Evolutionary conservation across 805 yeast species (phyloP), one percentile per base, ranked within the genome.

Genomic region (Nakazawaea ernobii): DNA sequence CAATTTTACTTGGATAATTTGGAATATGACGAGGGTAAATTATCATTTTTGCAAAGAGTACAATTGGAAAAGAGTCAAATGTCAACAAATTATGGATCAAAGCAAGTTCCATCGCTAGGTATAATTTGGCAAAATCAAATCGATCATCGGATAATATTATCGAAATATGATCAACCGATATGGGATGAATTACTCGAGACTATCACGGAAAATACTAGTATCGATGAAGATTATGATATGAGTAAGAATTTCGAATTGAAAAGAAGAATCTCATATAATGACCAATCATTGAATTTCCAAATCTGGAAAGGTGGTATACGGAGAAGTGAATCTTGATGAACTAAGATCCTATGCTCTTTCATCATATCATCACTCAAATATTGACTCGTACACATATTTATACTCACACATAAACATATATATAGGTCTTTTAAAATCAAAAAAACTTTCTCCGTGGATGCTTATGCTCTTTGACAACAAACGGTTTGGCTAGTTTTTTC

Each of bases 51-150:
- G 45, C 39, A 33, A 6, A 24, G 26, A 27, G n/a, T 27, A n/a
- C 20, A 20, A 24, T 26, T 27, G 17, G 32, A 17, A 13, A 38
- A 14, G 20, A 29, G 13, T 9, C 32, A 30, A 36, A 30, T 24
- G 38, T 32, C 27, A 8, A 45, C 35, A 37, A 41, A 24, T 29
- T 45, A 61, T 24, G 63, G 63, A 38, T 57, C 64, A 1, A 66
- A 65, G 29, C 49, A 39, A 32, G 62, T 75, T 1, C 84, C 87
- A 2, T 75, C 81, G 14, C 59, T 81, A 39, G 87, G 86, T 0
- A 50, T 74, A 2, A 56, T 68, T 8, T 79, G 86, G 84, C 69
- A 77, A 9, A 76, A 74, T 46, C 69, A 65, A 46, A 58, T 82
- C 9, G 71, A 74, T 47, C 70, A 73, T 35, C 65, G 88, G 40